A percentile compares a stretch with the other conserved stretches of the same genome.
Evolutionary conservation across 768 basidiomycete genomes (phyloP).

Genomic region (Panus rudis): DNA sequence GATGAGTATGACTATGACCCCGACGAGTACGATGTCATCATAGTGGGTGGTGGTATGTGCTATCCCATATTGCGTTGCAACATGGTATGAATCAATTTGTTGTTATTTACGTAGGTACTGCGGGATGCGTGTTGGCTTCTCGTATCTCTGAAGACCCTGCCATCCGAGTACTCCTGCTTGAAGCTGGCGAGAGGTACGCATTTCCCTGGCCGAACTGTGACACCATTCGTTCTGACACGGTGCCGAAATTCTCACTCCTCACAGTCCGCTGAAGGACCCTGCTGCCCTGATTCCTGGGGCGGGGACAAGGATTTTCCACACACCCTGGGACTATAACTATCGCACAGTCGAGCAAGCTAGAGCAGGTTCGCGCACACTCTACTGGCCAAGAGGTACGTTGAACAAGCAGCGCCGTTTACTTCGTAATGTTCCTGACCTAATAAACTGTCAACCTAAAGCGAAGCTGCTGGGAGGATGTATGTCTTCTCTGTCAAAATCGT

Average conservation of each 20-base stretch:
- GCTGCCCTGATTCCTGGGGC: constrained; percentile 11
- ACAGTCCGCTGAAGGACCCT: constrained; percentile 9
- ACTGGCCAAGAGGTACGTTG: constrained; percentile 58
- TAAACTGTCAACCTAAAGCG: constrained; percentile 28
- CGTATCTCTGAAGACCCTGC: constrained; percentile 50
- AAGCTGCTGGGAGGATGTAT: constrained; percentile 71
- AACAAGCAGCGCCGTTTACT: too few species aligned
- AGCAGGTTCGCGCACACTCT: constrained; percentile 40
- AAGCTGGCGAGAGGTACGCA: constrained; percentile 52
- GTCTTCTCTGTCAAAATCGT: constrained; percentile 15
- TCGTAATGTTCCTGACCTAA: not conserved
- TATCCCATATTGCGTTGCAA: not conserved
- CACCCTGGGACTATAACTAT: constrained; percentile 45
- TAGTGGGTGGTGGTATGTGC: constrained; percentile 29
- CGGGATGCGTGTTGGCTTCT: constrained; percentile 55
- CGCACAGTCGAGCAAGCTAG: constrained; percentile 50
- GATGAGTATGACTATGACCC: constrained; percentile 13
- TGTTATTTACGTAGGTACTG: constrained; percentile 36
- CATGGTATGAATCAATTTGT: not conserved
- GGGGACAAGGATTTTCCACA: constrained; percentile 31
- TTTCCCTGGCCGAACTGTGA: not conserved
- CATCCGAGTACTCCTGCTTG: constrained; percentile 48
- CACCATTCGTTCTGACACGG: not conserved
- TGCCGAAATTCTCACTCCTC: not conserved
- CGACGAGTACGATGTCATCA: constrained; percentile 29